Conservation (phyloP, 73 alveolate genomes). For the Tetrahymena thermophila region DNA sequence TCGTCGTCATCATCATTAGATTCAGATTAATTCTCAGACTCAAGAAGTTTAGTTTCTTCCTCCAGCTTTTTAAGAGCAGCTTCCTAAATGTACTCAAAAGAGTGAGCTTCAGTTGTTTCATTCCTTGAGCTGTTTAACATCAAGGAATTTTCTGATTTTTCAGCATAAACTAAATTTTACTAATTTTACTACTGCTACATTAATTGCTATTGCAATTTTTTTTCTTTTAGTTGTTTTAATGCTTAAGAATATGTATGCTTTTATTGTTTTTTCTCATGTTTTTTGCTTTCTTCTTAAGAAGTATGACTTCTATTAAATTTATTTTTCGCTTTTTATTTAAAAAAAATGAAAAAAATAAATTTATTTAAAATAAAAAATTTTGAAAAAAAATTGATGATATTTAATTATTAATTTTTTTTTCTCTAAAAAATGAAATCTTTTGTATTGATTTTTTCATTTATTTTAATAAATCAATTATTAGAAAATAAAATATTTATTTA, state of each 20-base stretch:
- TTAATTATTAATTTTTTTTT: too few relatives aligned
- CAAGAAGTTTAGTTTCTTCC: background rate
- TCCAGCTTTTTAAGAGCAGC: background rate
- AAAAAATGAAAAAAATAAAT: too few relatives aligned
- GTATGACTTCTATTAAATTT: background rate
- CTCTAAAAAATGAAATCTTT: too few relatives aligned
- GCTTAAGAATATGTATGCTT: background rate
- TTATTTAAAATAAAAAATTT: too few relatives aligned
- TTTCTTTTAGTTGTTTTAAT: background rate
- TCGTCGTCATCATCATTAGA: background rate
- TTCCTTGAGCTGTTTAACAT: background rate
- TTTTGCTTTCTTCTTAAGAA: background rate
- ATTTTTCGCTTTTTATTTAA: background rate
- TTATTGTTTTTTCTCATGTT: background rate
- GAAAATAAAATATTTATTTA: too few relatives aligned
- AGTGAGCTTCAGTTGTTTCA: background rate
- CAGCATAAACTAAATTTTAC: background rate
- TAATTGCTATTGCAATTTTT: background rate
- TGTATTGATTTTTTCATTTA: too few relatives aligned
- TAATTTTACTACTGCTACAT: background rate
- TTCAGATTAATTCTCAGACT: background rate
- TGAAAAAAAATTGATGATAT: too few relatives aligned
- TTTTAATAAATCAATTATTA: too few relatives aligned
- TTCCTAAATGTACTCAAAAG: background rate
- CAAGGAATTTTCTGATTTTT: background rate